Evolutionary conservation across 805 yeast genomes (phyloP).

Genomic region (Pichia nanzhaoensis): DNA sequence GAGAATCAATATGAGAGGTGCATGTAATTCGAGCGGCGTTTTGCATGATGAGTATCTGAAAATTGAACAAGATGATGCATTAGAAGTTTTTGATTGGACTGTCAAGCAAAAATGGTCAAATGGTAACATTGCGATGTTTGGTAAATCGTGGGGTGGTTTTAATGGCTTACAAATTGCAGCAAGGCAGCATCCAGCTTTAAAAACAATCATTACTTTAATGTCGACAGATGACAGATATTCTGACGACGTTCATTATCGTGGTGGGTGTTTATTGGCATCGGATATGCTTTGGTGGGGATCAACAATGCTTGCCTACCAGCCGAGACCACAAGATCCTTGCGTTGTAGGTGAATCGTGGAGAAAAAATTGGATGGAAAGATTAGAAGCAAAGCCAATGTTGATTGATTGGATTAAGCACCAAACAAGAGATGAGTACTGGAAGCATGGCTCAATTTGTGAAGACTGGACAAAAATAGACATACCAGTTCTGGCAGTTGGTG

Average conservation of each 20-base stretch:
- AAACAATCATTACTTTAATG: conserved; percentile 37
- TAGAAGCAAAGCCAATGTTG: conserved; percentile 35
- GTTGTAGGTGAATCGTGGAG: conserved; percentile 36
- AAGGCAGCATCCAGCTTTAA: conserved; percentile 40
- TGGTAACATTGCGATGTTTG: conserved; percentile 41
- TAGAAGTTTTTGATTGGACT: conserved; percentile 39
- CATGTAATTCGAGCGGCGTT: conserved; percentile 37
- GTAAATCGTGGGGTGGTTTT: conserved; percentile 46
- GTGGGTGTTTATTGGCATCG: conserved; percentile 38
- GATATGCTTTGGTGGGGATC: conserved; percentile 49
- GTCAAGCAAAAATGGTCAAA: conserved; percentile 37
- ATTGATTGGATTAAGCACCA: conserved; percentile 39
- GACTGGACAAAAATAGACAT: conserved; percentile 34
- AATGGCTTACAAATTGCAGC: conserved; percentile 41
- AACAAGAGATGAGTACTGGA: conserved; percentile 40
- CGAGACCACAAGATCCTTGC: conserved; percentile 41
- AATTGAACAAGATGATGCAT: conserved; percentile 39
- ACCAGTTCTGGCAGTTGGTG: conserved; percentile 40
- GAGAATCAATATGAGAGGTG: conserved; percentile 42
- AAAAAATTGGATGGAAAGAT: conserved; percentile 35
- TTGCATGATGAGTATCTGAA: conserved; percentile 36
- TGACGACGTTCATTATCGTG: conserved; percentile 45
- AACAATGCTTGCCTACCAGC: conserved; percentile 38
- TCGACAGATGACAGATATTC: conserved; percentile 43
- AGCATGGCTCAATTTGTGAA: conserved; percentile 41